These are phyloP conservation scores for Pichia paraexigua DNA, from an alignment of 805 yeast species.

Conservation along the genomic window DNA sequence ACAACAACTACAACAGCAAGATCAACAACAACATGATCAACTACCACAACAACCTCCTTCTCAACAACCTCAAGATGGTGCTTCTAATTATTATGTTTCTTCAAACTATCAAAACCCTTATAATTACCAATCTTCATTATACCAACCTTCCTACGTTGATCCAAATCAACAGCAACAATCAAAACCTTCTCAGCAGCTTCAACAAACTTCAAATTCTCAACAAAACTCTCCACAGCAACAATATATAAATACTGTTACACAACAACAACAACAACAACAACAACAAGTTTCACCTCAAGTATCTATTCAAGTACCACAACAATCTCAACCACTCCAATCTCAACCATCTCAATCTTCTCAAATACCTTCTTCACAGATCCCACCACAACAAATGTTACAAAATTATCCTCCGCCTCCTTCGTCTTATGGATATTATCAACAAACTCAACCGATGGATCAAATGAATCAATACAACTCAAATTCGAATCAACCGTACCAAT, in stretches of 20 bases:
- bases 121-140: not conserved
- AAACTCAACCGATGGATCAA: not conserved
- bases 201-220: not conserved
- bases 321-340: no score
- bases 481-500: not conserved
- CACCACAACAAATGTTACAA: not conserved
- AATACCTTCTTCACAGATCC: not conserved
- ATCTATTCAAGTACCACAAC: conserved; percentile 4
- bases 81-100: not conserved
- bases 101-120: not conserved
- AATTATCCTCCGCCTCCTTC: not conserved
- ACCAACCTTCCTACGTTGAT: conserved; percentile 9
- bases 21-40: not conserved
- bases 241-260: not conserved
- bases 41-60: not conserved
- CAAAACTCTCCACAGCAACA: conserved; percentile 10
- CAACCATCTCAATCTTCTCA: not conserved
- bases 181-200: not conserved
- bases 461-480: not conserved
- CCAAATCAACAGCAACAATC: conserved; percentile 2
- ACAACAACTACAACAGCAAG: not conserved
- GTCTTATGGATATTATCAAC: not conserved
- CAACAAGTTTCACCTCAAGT: conserved; percentile 6
- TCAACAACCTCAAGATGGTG: not conserved
- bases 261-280: conserved; percentile 8